Percentiles rank a stretch among this genome's conserved stretches.
Evolutionary conservation across 352 stramenopile genomes (phyloP).

Genomic region (Globisporangium okanoganense): DNA sequence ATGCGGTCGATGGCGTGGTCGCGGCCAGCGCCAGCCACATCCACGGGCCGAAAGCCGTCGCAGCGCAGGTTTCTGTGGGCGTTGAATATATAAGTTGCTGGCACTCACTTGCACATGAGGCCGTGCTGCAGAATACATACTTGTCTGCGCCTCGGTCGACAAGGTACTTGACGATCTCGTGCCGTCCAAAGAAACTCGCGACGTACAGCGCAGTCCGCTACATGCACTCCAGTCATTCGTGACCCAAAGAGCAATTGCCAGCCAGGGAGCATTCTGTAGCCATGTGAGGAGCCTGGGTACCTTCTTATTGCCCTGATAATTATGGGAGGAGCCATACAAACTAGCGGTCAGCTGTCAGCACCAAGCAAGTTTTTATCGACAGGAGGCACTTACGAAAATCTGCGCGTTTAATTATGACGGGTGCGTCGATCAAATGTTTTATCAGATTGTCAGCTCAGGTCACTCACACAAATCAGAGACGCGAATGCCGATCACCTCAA

Average conservation of each 20-base stretch:
- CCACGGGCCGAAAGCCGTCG: constrained; percentile 33
- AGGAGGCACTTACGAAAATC: constrained; percentile 13
- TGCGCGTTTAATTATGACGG: neutral
- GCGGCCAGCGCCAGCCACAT: constrained; percentile 44
- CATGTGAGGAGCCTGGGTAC: constrained; percentile 2
- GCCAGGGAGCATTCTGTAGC: neutral
- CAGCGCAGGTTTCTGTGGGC: constrained; percentile 41
- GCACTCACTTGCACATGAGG: no score
- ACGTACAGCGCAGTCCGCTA: constrained; percentile 61
- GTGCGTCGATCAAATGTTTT: neutral
- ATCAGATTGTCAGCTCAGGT: neutral
- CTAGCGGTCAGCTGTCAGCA: no score
- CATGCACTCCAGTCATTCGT: neutral
- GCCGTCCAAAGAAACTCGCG: constrained; percentile 59
- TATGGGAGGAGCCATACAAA: neutral
- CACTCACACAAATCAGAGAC: neutral
- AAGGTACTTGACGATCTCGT: constrained; percentile 47
- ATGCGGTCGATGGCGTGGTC: constrained; percentile 46
- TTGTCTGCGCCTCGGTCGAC: constrained; percentile 55
- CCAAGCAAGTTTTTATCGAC: neutral
- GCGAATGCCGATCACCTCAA: neutral
- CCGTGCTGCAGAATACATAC: constrained; percentile 30
- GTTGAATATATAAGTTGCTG: no score
- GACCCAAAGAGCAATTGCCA: neutral
- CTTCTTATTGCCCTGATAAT: constrained; percentile 15